Conservation (phyloP, 495 filamentous ascomycete genomes). For the Penicillium turbatum region DNA sequence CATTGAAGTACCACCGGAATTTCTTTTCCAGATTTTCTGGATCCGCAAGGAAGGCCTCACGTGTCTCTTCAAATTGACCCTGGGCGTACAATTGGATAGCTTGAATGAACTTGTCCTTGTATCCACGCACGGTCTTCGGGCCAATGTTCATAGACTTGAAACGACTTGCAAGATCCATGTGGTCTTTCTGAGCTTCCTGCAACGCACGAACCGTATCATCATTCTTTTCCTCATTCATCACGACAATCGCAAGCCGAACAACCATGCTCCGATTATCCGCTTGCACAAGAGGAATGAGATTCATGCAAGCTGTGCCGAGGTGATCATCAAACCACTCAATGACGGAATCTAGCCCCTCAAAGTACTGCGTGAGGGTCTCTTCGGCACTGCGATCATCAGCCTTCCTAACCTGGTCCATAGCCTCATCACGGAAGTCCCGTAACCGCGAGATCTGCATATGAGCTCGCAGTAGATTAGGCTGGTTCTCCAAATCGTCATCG, state of each 20-base stretch:
- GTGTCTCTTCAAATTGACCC: slow-evolving; percentile 67
- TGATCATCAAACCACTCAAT: slow-evolving; percentile 95
- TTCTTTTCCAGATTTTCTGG: slow-evolving; percentile 79
- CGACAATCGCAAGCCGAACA: slow-evolving; percentile 82
- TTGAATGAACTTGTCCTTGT: slow-evolving; percentile 90
- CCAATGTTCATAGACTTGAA: slow-evolving; percentile 94
- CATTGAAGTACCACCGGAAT: slow-evolving; percentile 94
- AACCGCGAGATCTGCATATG: slow-evolving; percentile 90
- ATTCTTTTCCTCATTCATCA: slow-evolving; percentile 93
- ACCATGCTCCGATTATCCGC: slow-evolving; percentile 83
- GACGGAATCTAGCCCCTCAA: slow-evolving; percentile 78
- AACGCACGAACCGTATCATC: slow-evolving; percentile 86
- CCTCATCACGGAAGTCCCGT: slow-evolving; percentile 89
- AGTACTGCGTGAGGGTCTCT: slow-evolving; percentile 80
- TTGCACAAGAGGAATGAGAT: slow-evolving; percentile 79
- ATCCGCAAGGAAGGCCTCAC: slow-evolving; percentile 73
- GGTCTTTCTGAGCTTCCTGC: slow-evolving; percentile 90
- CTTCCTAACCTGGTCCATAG: slow-evolving; percentile 87
- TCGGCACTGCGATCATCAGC: slow-evolving; percentile 68
- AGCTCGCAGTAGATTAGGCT: slow-evolving; percentile 82
- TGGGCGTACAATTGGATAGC: slow-evolving; percentile 70
- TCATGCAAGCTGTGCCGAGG: slow-evolving; percentile 79
- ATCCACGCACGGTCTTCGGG: slow-evolving; percentile 85
- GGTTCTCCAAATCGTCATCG: slow-evolving; percentile 78
- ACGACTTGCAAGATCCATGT: slow-evolving; percentile 84